phyloP scores from a whole-genome alignment of 2,329 filamentous ascomycete genomes.

The Penicillium concentricum region DNA sequence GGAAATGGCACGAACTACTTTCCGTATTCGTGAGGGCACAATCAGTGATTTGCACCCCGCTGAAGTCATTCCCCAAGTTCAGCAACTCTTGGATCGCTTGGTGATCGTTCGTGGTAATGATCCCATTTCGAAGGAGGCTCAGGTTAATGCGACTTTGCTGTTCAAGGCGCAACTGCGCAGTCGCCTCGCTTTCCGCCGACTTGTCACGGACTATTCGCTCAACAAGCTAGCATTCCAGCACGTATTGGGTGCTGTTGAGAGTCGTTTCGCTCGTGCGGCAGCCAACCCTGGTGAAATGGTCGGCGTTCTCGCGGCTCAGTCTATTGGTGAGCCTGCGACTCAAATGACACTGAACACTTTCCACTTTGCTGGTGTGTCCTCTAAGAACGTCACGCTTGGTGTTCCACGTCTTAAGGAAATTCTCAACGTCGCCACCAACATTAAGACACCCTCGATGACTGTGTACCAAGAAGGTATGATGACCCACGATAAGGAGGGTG shows the following conservation, averaged over 20 bases:
- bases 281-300: slow-evolving; percentile 98
- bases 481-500: slow-evolving; percentile 68
- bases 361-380: slow-evolving; percentile 99
- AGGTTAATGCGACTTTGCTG: slow-evolving; percentile 81
- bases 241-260: slow-evolving; percentile 85
- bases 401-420: slow-evolving; percentile 99
- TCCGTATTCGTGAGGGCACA: slow-evolving; percentile 81
- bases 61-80: slow-evolving; percentile 79
- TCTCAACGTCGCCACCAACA: slow-evolving; percentile 94
- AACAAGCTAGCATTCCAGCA: slow-evolving; percentile 92
- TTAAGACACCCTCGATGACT: slow-evolving; percentile 97
- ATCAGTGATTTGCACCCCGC: slow-evolving; percentile 87
- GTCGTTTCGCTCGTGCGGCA: slow-evolving; percentile 78
- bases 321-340: slow-evolving; percentile 96
- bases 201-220: slow-evolving; percentile 80
- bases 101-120: slow-evolving; percentile 85
- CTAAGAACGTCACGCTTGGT: slow-evolving; percentile 99
- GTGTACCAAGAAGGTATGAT: slow-evolving; percentile 72
- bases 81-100: slow-evolving; percentile 71
- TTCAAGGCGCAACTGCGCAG: slow-evolving; percentile 92
- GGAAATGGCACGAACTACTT: slow-evolving; percentile 82
- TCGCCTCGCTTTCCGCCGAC: slow-evolving; percentile 84
- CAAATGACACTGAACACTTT: slow-evolving; percentile 99
- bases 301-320: slow-evolving; percentile 93
- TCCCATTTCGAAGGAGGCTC: slow-evolving; percentile 77